Evolutionary conservation across 768 basidiomycete genomes (phyloP).

Genomic region (Boletales sp.): DNA sequence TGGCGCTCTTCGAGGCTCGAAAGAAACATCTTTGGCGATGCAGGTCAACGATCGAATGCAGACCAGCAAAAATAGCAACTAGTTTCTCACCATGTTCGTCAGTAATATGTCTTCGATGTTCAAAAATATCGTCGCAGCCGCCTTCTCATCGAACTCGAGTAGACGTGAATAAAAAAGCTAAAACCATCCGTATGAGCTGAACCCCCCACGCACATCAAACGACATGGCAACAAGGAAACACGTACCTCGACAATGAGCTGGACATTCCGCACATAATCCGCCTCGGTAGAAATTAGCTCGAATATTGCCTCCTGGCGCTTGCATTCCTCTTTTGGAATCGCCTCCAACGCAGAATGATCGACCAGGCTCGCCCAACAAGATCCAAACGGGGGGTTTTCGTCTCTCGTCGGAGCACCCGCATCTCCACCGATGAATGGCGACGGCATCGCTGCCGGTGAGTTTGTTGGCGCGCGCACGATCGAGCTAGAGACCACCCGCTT

Average conservation of each 20-base stretch:
- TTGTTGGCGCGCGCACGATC: slow-evolving; percentile 39
- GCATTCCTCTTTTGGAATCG: slow-evolving; percentile 73
- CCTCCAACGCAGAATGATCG: slow-evolving; percentile 77
- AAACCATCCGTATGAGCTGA: neutral
- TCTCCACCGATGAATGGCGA: neutral
- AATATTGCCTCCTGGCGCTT: slow-evolving; percentile 94
- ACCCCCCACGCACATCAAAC: neutral
- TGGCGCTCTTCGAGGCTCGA: slow-evolving; percentile 90
- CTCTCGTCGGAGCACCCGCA: slow-evolving; percentile 28
- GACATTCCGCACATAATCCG: slow-evolving; percentile 84
- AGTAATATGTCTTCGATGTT: slow-evolving; percentile 92
- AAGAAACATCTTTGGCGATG: slow-evolving; percentile 60
- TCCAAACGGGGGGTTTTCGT: slow-evolving; percentile 56
- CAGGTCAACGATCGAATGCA: neutral
- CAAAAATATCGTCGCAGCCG: slow-evolving; percentile 79
- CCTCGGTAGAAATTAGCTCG: slow-evolving; percentile 90
- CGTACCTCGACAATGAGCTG: slow-evolving; percentile 88
- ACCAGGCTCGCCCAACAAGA: slow-evolving; percentile 94
- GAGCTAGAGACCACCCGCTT: slow-evolving; percentile 66
- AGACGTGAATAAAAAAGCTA: slow-evolving; percentile 86
- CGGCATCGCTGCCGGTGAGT: slow-evolving; percentile 2
- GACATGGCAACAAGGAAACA: slow-evolving; percentile 2
- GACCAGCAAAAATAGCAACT: neutral
- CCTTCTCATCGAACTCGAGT: slow-evolving; percentile 69
- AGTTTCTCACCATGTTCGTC: slow-evolving; percentile 67